Evolutionary conservation across 2,329 filamentous ascomycete species (phyloP).

Genomic region (Botrytis deweyae): DNA sequence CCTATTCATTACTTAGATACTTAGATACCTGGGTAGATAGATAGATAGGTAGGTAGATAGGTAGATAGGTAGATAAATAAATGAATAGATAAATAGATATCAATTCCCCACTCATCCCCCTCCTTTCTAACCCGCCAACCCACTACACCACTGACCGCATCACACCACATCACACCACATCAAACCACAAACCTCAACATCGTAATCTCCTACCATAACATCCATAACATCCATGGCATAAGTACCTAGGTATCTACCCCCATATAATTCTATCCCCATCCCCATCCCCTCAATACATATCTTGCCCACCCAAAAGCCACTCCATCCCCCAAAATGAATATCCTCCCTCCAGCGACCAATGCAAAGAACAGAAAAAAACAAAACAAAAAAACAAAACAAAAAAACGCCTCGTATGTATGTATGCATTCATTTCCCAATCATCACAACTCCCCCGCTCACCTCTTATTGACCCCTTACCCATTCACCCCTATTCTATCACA

Average conservation of each 20-base stretch:
- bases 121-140: neutral
- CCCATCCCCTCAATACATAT: neutral
- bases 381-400: neutral
- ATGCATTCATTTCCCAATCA: neutral
- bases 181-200: neutral
- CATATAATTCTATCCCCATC: neutral
- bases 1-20: neutral
- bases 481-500: neutral
- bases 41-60: too few relatives aligned
- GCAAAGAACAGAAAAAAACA: neutral
- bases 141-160: neutral
- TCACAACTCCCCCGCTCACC: neutral
- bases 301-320: neutral
- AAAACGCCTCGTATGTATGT: neutral
- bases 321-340: neutral
- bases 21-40: too few relatives aligned
- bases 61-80: neutral
- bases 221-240: too few relatives aligned
- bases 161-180: neutral
- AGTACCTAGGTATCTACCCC: neutral
- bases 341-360: neutral
- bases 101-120: neutral
- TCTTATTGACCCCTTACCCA: neutral
- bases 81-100: too few relatives aligned
- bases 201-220: neutral